Conservation (phyloP, 2,329 filamentous ascomycete species). For the Helotiales sp. region DNA sequence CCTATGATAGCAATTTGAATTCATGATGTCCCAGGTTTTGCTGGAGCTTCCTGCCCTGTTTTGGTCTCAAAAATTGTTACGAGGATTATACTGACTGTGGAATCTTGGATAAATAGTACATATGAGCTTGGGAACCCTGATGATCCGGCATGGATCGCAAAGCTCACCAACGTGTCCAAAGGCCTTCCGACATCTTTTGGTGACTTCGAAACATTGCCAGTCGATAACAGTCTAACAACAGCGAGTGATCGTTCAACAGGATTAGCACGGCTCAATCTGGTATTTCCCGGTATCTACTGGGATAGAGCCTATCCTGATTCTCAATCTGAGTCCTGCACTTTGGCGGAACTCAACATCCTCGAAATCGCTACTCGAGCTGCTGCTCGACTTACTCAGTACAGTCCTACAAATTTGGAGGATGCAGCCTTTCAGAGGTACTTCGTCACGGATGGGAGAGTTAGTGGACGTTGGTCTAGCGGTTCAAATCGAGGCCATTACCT, state of each 20-base stretch:
- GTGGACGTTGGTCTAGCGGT: neutral
- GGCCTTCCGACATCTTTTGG: neutral
- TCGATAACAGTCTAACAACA: neutral
- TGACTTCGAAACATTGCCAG: neutral
- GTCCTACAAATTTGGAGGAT: neutral
- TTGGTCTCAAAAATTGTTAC: neutral
- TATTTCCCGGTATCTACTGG: neutral
- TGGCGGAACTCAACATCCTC: neutral
- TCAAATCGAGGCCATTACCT: neutral
- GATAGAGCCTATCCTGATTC: neutral
- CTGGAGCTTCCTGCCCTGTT: too few species aligned
- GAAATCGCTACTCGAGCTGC: neutral
- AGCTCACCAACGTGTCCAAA: neutral
- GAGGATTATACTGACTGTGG: too few species aligned
- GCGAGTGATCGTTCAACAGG: too few species aligned
- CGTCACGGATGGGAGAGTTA: neutral
- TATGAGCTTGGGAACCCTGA: neutral
- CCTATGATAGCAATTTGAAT: too few species aligned
- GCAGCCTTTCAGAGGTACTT: neutral
- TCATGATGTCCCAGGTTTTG: too few species aligned
- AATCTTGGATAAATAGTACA: too few species aligned
- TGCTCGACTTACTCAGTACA: neutral
- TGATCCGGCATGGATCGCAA: neutral
- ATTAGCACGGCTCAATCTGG: neutral
- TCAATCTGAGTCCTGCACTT: neutral